Conservation (phyloP, 139 green algal species). For the Chlorella vulgaris region DNA sequence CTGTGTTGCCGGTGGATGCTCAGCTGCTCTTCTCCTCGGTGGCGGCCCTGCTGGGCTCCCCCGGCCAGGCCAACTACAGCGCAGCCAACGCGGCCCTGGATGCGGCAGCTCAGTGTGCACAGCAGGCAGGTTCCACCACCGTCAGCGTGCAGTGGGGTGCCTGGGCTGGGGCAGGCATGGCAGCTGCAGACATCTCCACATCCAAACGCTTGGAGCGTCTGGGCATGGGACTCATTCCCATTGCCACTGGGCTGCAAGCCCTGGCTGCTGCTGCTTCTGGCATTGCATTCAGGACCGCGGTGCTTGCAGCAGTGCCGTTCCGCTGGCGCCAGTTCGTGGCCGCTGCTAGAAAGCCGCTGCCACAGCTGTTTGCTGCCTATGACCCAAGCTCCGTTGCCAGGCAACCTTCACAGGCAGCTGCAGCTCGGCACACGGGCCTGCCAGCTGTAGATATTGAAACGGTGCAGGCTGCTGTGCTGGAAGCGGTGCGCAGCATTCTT, state of each 20-base stretch:
- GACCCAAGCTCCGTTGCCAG: neutral
- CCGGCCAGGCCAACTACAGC: constrained; percentile 83
- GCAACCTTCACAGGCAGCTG: neutral
- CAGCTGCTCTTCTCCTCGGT: constrained; percentile 83
- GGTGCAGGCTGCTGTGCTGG: constrained; percentile 18
- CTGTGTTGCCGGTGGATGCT: constrained; percentile 17
- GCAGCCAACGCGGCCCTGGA: constrained; percentile 81
- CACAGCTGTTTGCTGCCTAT: constrained; percentile 33
- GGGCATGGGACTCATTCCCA: constrained; percentile 61
- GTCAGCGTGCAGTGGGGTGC: constrained; percentile 86
- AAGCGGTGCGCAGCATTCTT: constrained; percentile 33
- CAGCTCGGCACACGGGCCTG: neutral
- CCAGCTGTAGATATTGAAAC: constrained; percentile 4
- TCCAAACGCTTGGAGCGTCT: constrained; percentile 65
- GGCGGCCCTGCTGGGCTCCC: constrained; percentile 76
- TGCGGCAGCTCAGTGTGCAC: constrained; percentile 14
- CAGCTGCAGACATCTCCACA: constrained; percentile 52
- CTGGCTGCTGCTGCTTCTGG: neutral
- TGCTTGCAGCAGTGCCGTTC: constrained; percentile 49
- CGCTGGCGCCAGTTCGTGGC: constrained; percentile 47
- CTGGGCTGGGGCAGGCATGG: constrained; percentile 88
- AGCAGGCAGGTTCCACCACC: neutral
- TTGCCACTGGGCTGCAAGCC: neutral
- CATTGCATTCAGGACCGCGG: constrained; percentile 14
- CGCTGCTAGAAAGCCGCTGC: constrained; percentile 23